Base-by-base conservation (phyloP, 2,329 filamentous ascomycete species). In the Penicillium sp. region DNA sequence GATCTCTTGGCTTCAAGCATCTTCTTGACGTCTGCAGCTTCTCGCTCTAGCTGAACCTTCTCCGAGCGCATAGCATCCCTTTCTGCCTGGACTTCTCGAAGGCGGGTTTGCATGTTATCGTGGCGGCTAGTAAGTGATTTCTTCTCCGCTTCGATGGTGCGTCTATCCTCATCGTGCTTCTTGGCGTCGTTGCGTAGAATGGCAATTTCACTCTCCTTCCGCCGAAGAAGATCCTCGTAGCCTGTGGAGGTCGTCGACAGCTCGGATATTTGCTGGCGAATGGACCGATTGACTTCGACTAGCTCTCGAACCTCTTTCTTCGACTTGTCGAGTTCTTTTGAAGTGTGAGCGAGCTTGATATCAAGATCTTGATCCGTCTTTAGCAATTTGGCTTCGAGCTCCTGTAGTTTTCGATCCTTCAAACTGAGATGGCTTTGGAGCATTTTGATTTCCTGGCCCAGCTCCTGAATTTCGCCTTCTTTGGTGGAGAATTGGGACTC, bases 131-230 rank as follows among this genome's bases (percentile, higher is more conserved):
- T 80, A 33, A 99, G 79, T 1, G 81, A 80, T 59, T 84, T 85
- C 71, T 88, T 92, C 70, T 97, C 91, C 3, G 90, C 84, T 62
- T 96, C 91, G 35, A 96, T 86, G 14, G 82, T 82, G 60, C 86
- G 87, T 29, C 89, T 90, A 67, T 97, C 93, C 51, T 87, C 86
- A 71, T 96, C 90, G 64, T 89, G 88, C 62, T 89, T 91, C 71
- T 89, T 90, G 61, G 93, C 86, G 71, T 99, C 95, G 11, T 87
- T 87, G 65, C 92, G 91, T 33, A 98, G 82, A 46, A 98, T 83
- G 0, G 89, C 84, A 21, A 99, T 80, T 70, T 99, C 96, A 72
- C 93, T 96, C 71, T 99, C 95, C 73, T 98, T 99, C 57, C 90
- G 88, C 24, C 92, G 85, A 24, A 99, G 89, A 44, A 98, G 84